Evolutionary conservation across 2,329 filamentous ascomycete genomes (phyloP).

Genomic region (Neonectria punicea): DNA sequence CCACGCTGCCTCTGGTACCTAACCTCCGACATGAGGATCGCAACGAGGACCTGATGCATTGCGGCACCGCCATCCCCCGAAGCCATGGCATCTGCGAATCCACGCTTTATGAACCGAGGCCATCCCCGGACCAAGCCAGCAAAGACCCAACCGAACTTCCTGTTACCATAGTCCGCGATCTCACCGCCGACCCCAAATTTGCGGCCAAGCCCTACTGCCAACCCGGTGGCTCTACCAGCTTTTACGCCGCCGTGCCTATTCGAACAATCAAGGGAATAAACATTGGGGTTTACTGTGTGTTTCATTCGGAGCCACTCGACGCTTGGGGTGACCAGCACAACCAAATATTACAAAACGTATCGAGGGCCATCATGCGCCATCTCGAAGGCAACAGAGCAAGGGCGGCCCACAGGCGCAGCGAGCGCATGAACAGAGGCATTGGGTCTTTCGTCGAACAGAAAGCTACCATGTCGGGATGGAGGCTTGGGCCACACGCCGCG

Average conservation of each 20-base stretch:
- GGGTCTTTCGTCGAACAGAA: conserved; percentile 52
- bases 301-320: conserved; percentile 27
- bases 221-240: conserved; percentile 40
- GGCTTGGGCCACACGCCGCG: conserved; percentile 11
- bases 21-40: conserved; percentile 13
- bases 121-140: background rate
- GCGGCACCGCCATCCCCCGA: conserved; percentile 48
- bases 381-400: conserved; percentile 45
- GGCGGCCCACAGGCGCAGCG: conserved; percentile 44
- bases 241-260: conserved; percentile 44
- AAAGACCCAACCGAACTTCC: conserved; percentile 37
- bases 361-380: conserved; percentile 50
- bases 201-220: conserved; percentile 37
- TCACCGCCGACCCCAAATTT: conserved; percentile 46
- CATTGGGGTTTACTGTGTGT: conserved; percentile 53
- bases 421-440: conserved; percentile 53
- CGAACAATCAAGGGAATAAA: conserved; percentile 47
- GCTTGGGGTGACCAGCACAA: conserved; percentile 43
- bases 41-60: conserved; percentile 39
- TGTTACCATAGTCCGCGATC: conserved; percentile 48
- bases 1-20: conserved; percentile 49
- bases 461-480: conserved; percentile 44
- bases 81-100: conserved; percentile 43
- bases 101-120: conserved; percentile 29
- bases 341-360: conserved; percentile 41